These are phyloP conservation scores for Drechslerella dactyloides DNA, from an alignment of 2,329 filamentous ascomycete species.

Conservation along the genomic window DNA sequence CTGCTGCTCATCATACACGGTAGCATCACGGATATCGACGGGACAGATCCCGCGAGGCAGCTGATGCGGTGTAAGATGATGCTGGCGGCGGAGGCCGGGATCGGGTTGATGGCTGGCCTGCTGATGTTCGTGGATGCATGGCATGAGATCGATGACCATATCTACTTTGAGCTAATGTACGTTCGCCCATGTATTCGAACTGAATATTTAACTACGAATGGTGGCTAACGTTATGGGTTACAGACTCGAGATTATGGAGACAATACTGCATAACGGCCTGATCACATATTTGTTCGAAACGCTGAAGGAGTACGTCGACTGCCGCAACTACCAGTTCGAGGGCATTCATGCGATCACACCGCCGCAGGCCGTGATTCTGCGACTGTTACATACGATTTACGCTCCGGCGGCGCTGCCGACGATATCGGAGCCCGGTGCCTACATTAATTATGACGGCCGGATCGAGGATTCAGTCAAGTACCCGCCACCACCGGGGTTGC, in stretches of 20 bases:
- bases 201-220: no score
- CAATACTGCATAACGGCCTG: slow-evolving; percentile 55
- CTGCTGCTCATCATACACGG: slow-evolving; percentile 55
- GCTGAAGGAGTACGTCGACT: slow-evolving; percentile 54
- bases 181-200: neutral
- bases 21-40: slow-evolving; percentile 54
- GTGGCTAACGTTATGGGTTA: slow-evolving; percentile 18
- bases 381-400: slow-evolving; percentile 44
- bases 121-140: slow-evolving; percentile 55
- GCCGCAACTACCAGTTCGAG: slow-evolving; percentile 47
- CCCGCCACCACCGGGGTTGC: slow-evolving; percentile 10
- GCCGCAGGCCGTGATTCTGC: slow-evolving; percentile 42
- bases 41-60: slow-evolving; percentile 54
- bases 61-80: slow-evolving; percentile 55
- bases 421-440: slow-evolving; percentile 43
- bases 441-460: slow-evolving; percentile 43
- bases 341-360: slow-evolving; percentile 46
- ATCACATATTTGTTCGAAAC: slow-evolving; percentile 55
- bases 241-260: slow-evolving; percentile 54
- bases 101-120: slow-evolving; percentile 53
- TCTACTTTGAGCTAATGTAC: slow-evolving; percentile 55
- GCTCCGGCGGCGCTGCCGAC: slow-evolving; percentile 45
- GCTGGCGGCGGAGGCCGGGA: slow-evolving; percentile 54
- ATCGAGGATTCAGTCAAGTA: slow-evolving; percentile 38
- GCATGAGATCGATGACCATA: slow-evolving; percentile 55